Evolutionary conservation across 2,329 filamentous ascomycete genomes (phyloP).

Genomic region (Xylariaceae sp.): DNA sequence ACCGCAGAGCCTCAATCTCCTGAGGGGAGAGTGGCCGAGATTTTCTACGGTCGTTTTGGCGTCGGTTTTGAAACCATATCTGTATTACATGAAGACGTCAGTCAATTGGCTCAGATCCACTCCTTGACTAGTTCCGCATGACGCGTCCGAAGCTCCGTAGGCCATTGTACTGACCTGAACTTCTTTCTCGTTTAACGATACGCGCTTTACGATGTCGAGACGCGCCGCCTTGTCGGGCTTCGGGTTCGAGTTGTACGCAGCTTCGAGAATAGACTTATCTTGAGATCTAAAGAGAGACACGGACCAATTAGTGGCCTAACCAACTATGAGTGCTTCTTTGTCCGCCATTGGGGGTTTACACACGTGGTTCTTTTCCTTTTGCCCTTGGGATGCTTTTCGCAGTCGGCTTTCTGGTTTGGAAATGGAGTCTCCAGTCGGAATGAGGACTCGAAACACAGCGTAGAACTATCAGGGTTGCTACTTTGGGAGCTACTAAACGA

Average conservation of each 20-base stretch:
- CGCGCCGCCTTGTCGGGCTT: slow-evolving; percentile 92
- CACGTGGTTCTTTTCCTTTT: slow-evolving; percentile 70
- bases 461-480: slow-evolving; percentile 39
- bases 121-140: background rate
- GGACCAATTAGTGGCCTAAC: slow-evolving; percentile 19
- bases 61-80: slow-evolving; percentile 98
- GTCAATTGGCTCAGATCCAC: slow-evolving; percentile 17
- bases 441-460: slow-evolving; percentile 43
- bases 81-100: slow-evolving; percentile 47
- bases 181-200: slow-evolving; percentile 92
- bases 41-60: slow-evolving; percentile 91
- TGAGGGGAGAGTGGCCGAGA: slow-evolving; percentile 81
- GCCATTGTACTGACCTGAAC: slow-evolving; percentile 74
- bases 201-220: slow-evolving; percentile 80
- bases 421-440: slow-evolving; percentile 42
- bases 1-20: slow-evolving; percentile 70
- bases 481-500: slow-evolving; percentile 37
- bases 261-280: slow-evolving; percentile 87
- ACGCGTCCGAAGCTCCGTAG: slow-evolving; percentile 1
- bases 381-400: slow-evolving; percentile 59
- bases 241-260: slow-evolving; percentile 81
- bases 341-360: slow-evolving; percentile 38
- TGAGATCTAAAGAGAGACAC: slow-evolving; percentile 65
- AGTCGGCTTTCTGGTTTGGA: slow-evolving; percentile 35
- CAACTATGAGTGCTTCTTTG: background rate